These are phyloP conservation scores for Berkeleyomyces basicola DNA, from an alignment of 2,329 filamentous ascomycete genomes.

Conservation along the genomic window DNA sequence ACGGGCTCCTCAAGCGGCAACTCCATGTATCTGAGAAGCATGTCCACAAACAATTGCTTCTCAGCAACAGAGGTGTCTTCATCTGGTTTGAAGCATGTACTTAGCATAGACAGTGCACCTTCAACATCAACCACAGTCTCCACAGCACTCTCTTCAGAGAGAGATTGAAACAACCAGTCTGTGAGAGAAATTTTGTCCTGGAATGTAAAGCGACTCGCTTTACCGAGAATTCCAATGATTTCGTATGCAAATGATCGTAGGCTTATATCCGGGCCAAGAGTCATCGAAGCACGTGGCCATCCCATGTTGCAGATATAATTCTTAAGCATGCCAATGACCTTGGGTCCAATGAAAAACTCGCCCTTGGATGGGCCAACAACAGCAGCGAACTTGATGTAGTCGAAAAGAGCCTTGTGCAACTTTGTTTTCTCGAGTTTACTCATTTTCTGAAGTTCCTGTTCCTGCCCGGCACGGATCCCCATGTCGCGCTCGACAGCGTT, in stretches of 20 bases:
- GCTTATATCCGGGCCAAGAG: constrained; percentile 41
- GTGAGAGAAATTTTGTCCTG: constrained; percentile 38
- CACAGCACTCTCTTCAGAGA: constrained; percentile 61
- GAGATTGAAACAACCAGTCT: constrained; percentile 65
- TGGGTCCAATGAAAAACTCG: constrained; percentile 49
- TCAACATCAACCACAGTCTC: constrained; percentile 78
- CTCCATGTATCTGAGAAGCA: constrained; percentile 54
- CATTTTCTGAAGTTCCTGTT: constrained; percentile 17
- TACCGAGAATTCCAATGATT: constrained; percentile 67
- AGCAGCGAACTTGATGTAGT: constrained; percentile 75
- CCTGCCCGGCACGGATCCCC: background rate
- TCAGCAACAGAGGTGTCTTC: constrained; percentile 4
- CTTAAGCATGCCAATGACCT: constrained; percentile 51
- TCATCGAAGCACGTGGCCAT: constrained; percentile 54
- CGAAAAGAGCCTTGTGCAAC: constrained; percentile 66
- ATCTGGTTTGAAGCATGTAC: constrained; percentile 27
- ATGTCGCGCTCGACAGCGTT: constrained; percentile 39
- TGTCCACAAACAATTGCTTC: constrained; percentile 24
- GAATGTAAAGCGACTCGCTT: constrained; percentile 41
- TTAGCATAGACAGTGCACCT: constrained; percentile 63
- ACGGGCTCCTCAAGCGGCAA: constrained; percentile 32
- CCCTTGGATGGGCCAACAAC: constrained; percentile 45
- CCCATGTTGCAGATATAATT: constrained; percentile 65
- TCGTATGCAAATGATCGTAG: constrained; percentile 76
- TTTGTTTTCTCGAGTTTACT: constrained; percentile 60